phyloP scores from a whole-genome alignment of 2,329 filamentous ascomycete species.

The Clarireedia monteithiana region DNA sequence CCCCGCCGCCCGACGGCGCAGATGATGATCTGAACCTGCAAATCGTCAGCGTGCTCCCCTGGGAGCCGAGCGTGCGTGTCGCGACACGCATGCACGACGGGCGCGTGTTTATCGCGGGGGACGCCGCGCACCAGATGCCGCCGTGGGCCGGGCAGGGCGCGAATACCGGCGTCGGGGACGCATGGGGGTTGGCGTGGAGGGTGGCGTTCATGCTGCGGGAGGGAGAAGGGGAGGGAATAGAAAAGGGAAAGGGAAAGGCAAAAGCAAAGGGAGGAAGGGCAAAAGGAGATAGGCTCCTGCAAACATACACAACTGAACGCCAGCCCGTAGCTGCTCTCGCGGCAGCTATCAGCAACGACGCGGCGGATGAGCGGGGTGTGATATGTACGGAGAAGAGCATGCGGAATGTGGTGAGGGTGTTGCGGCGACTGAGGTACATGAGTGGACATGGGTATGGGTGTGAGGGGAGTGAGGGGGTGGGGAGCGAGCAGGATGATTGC shows the following conservation, averaged over 20 bases:
- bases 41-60: constrained; percentile 30
- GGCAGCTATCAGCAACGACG: constrained; percentile 8
- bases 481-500: not conserved
- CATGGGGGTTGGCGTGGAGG: constrained; percentile 37
- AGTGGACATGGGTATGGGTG: constrained; percentile 14
- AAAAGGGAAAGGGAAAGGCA: not conserved
- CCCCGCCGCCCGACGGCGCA: constrained; percentile 9
- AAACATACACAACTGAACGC: constrained; percentile 35
- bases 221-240: not conserved
- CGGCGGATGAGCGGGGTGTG: constrained; percentile 13
- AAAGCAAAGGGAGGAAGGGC: constrained; percentile 8
- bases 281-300: constrained; percentile 24
- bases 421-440: constrained; percentile 3
- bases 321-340: constrained; percentile 28
- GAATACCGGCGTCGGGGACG: constrained; percentile 33
- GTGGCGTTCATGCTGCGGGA: constrained; percentile 29
- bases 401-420: not conserved
- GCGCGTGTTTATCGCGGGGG: constrained; percentile 37
- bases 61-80: constrained; percentile 27
- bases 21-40: constrained; percentile 20
- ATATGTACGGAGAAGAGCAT: constrained; percentile 3
- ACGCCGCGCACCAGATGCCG: constrained; percentile 42
- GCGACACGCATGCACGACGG: constrained; percentile 25
- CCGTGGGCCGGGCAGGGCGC: constrained; percentile 38
- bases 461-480: not conserved